Evolutionary conservation across 495 filamentous ascomycete genomes (phyloP).

Genomic region (Aspergillus cavernicola): DNA sequence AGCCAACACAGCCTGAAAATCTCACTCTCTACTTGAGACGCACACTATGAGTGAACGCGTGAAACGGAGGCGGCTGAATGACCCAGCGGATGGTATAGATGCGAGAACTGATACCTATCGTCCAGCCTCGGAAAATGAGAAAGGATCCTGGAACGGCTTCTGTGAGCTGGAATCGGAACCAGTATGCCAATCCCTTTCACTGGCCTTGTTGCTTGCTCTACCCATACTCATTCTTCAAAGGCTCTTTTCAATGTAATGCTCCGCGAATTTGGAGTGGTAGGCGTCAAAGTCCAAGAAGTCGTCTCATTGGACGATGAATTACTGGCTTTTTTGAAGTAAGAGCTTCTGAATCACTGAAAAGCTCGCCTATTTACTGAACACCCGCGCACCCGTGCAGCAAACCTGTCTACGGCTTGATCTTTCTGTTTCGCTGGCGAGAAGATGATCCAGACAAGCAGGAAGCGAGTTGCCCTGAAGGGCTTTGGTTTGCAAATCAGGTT

Average conservation of each 20-base stretch:
- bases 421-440: constrained; percentile 70
- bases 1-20: too few relatives aligned
- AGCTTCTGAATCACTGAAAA: not conserved
- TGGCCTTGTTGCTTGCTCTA: not conserved
- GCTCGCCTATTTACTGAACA: constrained; percentile 1
- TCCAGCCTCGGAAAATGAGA: constrained; percentile 41
- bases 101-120: constrained; percentile 22
- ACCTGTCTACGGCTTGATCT: constrained; percentile 78
- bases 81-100: constrained; percentile 6
- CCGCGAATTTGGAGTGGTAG: constrained; percentile 67
- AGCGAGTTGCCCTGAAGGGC: constrained; percentile 56
- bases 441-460: constrained; percentile 56
- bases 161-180: constrained; percentile 91
- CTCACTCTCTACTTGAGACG: too few relatives aligned
- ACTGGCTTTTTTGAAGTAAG: constrained; percentile 62
- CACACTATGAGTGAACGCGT: constrained; percentile 34
- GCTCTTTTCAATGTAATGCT: constrained; percentile 84
- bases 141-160: constrained; percentile 66
- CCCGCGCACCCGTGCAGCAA: constrained; percentile 38
- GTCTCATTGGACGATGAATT: constrained; percentile 66
- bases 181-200: constrained; percentile 40
- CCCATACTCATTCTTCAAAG: constrained; percentile 33
- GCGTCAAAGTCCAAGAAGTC: constrained; percentile 76
- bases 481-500: constrained; percentile 97
- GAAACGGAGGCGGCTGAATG: constrained; percentile 34